Base-by-base conservation (phyloP, 306 rosid genomes). In the Cicer yamashitae region DNA sequence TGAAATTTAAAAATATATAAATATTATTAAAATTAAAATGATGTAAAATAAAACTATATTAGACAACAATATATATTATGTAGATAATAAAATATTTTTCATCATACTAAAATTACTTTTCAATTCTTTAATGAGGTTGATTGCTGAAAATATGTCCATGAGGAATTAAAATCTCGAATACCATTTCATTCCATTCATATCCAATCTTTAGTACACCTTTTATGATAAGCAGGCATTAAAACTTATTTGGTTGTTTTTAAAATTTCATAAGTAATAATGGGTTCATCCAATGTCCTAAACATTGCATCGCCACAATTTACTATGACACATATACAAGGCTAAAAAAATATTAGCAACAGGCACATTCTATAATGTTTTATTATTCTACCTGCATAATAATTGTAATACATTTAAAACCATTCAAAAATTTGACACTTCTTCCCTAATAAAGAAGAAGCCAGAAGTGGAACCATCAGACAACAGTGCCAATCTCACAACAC, bases 401-500 rank as follows among this genome's bases (percentile, higher is more conserved):
- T 43, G 37, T 18, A 43, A 65, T 65, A 65, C 52, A 67, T 13
- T 18, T 7, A 12, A 44, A 47, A 68, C 37, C 38, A 47, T 25
- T 68, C 48, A 70, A 51, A 70, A 70, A 6, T 3, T 51, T 69
- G 74, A 48, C 45, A 69, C 1, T 38, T 70, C 51, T 37, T 39
- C 38, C 30, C 39, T 15, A 52, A 52, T 15, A 15, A 38, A 70
- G 51, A 70, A 70, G 17, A 37, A 62, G 48, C 87, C 84, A 59
- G 84, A 80, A 30, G 82, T 82, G 17, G 71, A 71, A 7, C 67
- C 83, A 22, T 62, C 14, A 5, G 82, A 71, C 0, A 67, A 14
- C 74, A 84, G 1, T 10, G 83, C 83, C 40, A 81, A 77, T 48
- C 75, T 84, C 38, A 77, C 63, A 30, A 46, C 65, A 77, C 59